These are phyloP conservation scores for Aureoboletus auriporus DNA, from an alignment of 768 basidiomycete species.

Conservation along the genomic window DNA sequence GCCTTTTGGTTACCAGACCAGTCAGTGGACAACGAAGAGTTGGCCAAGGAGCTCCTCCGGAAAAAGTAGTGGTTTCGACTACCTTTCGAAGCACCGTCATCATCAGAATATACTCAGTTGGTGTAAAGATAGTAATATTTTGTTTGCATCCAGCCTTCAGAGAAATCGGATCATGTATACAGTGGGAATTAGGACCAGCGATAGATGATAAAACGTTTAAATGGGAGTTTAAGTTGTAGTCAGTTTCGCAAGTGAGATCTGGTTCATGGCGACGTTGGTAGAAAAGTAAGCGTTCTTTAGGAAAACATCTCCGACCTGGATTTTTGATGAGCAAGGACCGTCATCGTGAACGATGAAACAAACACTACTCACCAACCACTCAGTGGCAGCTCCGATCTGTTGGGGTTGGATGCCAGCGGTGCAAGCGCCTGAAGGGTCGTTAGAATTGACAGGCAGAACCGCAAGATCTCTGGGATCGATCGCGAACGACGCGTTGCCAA, in stretches of 20 bases:
- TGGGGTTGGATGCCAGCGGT: constrained; percentile 67
- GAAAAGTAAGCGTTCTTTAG: constrained; percentile 77
- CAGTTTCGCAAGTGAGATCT: constrained; percentile 56
- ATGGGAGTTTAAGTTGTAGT: constrained; percentile 23
- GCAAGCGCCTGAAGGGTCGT: constrained; percentile 57
- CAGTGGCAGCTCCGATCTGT: constrained; percentile 49
- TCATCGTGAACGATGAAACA: not conserved
- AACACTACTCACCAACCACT: constrained; percentile 60
- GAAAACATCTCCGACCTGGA: constrained; percentile 63
- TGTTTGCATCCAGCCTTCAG: not conserved
- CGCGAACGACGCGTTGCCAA: constrained; percentile 54
- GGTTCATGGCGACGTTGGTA: constrained; percentile 53
- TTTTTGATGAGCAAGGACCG: not conserved
- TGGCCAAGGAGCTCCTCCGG: constrained; percentile 65
- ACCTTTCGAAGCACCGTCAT: not conserved
- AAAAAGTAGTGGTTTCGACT: constrained; percentile 33
- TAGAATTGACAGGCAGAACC: constrained; percentile 49
- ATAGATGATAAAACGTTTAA: not conserved
- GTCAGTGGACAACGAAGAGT: constrained; percentile 63
- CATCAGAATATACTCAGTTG: not conserved
- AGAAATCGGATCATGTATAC: not conserved
- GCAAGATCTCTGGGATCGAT: constrained; percentile 68
- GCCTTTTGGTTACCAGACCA: constrained; percentile 69
- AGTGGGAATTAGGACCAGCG: constrained; percentile 1
- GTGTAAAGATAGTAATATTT: not conserved